Conservation (phyloP, 129 eudicot genomes). For the carrot (Daucus carota) region DH1_v3.0 NC_030383.2:60948501-60949000, state of each 20-base stretch:
- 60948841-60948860: conserved; percentile 41
- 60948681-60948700: conserved; percentile 64
- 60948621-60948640: conserved; percentile 58
- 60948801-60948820: conserved; percentile 52
- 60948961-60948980: conserved; percentile 50
- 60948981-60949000: conserved; percentile 48
- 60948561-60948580: conserved; percentile 59
- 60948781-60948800: conserved; percentile 49
- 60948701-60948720: conserved; percentile 46
- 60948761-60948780: conserved; percentile 62
- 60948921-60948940: conserved; percentile 46
- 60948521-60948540: conserved; percentile 60
- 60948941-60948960: conserved; percentile 35
- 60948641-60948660: conserved; percentile 57
- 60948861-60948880: conserved; percentile 21
- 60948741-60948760: conserved; percentile 37
- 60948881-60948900: conserved; percentile 56
- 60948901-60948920: conserved; percentile 43
- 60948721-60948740: conserved; percentile 43
- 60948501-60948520: conserved; percentile 47
- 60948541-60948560: conserved; percentile 49
- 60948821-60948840: conserved; percentile 36
- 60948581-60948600: conserved; percentile 54
- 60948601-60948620: conserved; percentile 58
- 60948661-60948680: conserved; percentile 45